Evolutionary conservation across 2,329 filamentous ascomycete species (phyloP), one percentile per base, ranked within the genome.

Genomic region (Colletotrichum godetiae): DNA sequence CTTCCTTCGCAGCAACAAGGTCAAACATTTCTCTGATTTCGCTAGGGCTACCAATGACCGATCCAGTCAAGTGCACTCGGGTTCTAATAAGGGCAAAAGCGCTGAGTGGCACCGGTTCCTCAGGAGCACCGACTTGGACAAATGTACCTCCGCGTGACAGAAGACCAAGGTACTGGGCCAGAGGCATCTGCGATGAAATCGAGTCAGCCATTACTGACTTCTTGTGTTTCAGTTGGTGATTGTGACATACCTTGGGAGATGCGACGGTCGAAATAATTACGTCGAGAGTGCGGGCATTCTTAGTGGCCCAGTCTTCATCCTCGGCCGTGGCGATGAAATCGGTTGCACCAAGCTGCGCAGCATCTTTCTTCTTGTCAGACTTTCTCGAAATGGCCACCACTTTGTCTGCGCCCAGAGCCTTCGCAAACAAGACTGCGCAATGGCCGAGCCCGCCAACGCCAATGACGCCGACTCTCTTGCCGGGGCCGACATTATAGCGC

Each of bases 391-490:
- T 90, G 13, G 86, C 90, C 8, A 91, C 86, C 5, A 92, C 88
- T 59, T 86, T 86, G 68, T 92, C 89, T 22, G 89, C 89, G 15
- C 89, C 90, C 12, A 94, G 81, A 1, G 92, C 92, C 80, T 90
- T 92, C 1, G 93, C 92, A 78, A 90, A 93, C 57, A 93, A 82
- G 13, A 94, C 82, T 2, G 89, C 93, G 75, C 94, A 91, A 81
- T 94, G 92, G 0, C 92, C 92, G 1, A 94, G 81, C 1, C 92
- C 92, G 3, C 92, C 92, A 29, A 94, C 84, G 1, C 92, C 92
- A 31, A 94, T 83, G 70, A 94, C 89, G 0, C 91, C 92, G 3
- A 95, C 91, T 4, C 81, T 86, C 82, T 92, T 94, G 1, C 92
- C 92, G 0, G 92, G 92, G 0, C 92, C 93, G 57, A 87, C 89